These are phyloP conservation scores for Zarea fungicola DNA, from an alignment of 2,329 filamentous ascomycete species.

Conservation along the genomic window DNA sequence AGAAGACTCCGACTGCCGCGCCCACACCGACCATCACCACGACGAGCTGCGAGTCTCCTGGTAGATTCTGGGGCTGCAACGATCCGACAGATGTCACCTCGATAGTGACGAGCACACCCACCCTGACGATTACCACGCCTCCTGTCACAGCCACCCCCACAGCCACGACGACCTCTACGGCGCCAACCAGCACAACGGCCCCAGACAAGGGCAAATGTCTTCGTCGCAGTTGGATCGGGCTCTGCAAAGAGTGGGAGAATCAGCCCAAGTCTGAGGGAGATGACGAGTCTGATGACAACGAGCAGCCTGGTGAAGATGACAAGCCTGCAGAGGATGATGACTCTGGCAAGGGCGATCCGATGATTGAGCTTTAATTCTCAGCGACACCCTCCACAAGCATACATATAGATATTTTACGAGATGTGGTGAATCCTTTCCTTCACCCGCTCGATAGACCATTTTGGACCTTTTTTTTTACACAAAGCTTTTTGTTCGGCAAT, in stretches of 20 bases:
- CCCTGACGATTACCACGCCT: constrained; percentile 34
- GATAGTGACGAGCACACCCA: constrained; percentile 18
- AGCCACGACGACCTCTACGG: constrained; percentile 22
- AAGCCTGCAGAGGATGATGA: constrained; percentile 27
- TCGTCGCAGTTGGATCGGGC: constrained; percentile 35
- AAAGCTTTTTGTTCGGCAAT: neutral
- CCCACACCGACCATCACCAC: constrained; percentile 29
- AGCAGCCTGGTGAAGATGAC: constrained; percentile 14
- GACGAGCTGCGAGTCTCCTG: constrained; percentile 34
- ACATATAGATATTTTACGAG: constrained; percentile 10
- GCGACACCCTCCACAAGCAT: neutral
- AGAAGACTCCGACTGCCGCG: constrained; percentile 28
- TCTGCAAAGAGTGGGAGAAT: constrained; percentile 34
- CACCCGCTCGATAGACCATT: no score
- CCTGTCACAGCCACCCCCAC: constrained; percentile 45
- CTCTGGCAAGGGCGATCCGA: constrained; percentile 19
- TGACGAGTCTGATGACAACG: constrained; percentile 8
- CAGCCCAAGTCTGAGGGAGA: no score
- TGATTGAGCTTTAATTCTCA: constrained; percentile 2
- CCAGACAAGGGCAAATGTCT: constrained; percentile 14
- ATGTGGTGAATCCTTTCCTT: no score
- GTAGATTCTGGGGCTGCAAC: constrained; percentile 52
- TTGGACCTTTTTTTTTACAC: neutral
- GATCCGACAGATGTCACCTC: constrained; percentile 32
- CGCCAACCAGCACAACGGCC: constrained; percentile 26